Evolutionary conservation across 768 basidiomycete genomes (phyloP), one percentile per base, ranked within the genome.

Genomic region (Leccinum uliginosum): DNA sequence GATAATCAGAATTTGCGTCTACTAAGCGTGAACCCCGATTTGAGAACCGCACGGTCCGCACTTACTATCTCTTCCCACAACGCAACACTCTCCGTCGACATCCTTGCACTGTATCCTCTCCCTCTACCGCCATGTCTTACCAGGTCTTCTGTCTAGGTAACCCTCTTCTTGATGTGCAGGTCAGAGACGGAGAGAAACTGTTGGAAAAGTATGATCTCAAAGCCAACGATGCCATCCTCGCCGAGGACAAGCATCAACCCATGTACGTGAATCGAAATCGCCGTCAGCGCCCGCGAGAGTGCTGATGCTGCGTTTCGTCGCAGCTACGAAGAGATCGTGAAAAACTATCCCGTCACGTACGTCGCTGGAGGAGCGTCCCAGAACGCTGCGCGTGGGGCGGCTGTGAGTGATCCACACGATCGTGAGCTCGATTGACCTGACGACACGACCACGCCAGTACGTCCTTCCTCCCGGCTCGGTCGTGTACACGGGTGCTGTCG

Each of bases 321-420:
- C 61, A 98, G 95, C 70, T 99, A 98, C 73, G 88, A 89, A 3
- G 93, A 98, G 64, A 73, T 98, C 60, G 83, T 89, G 47, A 81
- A 80, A 57, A 80, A 92, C 58, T 74, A 89, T 72, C 65, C 87
- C 58, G 82, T 93, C 51, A 87, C 86, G 51, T 99, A 94, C 67
- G 95, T 98, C 53, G 96, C 97, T 53, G 97, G 97, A 58, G 97
- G 97, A 66, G 96, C 97, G 27, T 85, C 92, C 27, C 97, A 99
- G 73, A 99, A 99, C 68, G 85, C 95, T 67, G 95, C 96, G 55
- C 90, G 97, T 50, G 95, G 86, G 62, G 97, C 96, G 64, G 94
- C 97, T 46, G 96, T 97, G 73, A 59, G 93, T 74, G 6, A 43
- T 49, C 38, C 52, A 24, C 43, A 44, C 12, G 47, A 26, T 24